phyloP scores from a whole-genome alignment of 2,329 filamentous ascomycete genomes.

The Cyphellophora europaea region DNA sequence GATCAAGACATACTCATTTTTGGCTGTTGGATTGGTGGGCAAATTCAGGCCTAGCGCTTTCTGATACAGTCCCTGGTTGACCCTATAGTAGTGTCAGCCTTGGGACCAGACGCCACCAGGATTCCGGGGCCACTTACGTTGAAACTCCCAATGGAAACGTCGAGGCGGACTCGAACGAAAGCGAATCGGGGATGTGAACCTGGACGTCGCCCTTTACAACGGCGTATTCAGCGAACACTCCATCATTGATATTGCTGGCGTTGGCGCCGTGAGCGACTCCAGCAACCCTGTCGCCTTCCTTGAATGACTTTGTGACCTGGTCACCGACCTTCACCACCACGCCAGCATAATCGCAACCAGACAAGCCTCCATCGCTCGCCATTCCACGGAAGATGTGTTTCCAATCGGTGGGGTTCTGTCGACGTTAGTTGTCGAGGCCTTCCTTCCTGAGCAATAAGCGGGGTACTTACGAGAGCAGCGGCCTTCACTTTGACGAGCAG shows the following conservation, averaged over 20 bases:
- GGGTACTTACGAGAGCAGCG: conserved; percentile 9
- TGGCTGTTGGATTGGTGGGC: conserved; percentile 13
- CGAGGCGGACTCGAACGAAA: conserved; percentile 24
- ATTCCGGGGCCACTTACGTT: too few relatives aligned
- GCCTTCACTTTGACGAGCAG: conserved; percentile 27
- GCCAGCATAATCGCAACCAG: conserved; percentile 26
- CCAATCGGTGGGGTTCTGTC: conserved; percentile 53
- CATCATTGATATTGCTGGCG: conserved; percentile 19
- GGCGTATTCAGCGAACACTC: conserved; percentile 29
- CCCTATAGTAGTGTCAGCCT: too few relatives aligned
- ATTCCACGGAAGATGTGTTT: conserved; percentile 32
- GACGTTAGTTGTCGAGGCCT: too few relatives aligned
- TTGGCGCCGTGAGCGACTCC: conserved; percentile 28
- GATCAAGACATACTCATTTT: conserved; percentile 27
- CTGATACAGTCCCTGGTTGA: conserved; percentile 14
- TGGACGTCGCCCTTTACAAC: conserved; percentile 21
- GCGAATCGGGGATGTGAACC: conserved; percentile 22
- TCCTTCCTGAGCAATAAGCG: background rate
- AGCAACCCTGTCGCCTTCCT: conserved; percentile 27
- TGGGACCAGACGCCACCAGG: too few relatives aligned
- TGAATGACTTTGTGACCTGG: conserved; percentile 13
- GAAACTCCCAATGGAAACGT: conserved; percentile 22
- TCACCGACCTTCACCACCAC: conserved; percentile 20
- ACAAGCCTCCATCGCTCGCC: conserved; percentile 27
- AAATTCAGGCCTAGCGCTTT: conserved; percentile 17